Percentiles rank a stretch among this genome's conserved stretches.
Evolutionary conservation across 148 eudicot species (phyloP).

Genomic region (Pouteria glomerata): DNA sequence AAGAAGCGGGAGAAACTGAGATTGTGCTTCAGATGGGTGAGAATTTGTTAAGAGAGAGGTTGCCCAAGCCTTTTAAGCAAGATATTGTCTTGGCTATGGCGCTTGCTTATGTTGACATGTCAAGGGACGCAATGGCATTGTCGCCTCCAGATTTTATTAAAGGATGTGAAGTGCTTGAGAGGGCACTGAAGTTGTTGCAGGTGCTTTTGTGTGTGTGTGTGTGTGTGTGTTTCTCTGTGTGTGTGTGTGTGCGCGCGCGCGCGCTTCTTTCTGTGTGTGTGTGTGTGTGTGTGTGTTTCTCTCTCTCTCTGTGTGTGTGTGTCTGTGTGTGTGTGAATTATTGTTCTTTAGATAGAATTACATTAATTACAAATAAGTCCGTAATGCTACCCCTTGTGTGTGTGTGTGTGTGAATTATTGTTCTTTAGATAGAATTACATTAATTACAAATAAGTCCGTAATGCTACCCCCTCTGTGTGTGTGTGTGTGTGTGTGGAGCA

Average conservation of each 20-base stretch:
- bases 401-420: too few relatives aligned
- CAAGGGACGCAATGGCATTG: constrained; percentile 82
- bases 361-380: too few relatives aligned
- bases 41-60: constrained; percentile 73
- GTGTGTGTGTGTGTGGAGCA: too few relatives aligned
- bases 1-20: constrained; percentile 89
- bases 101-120: constrained; percentile 83
- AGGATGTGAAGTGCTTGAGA: constrained; percentile 82
- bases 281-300: too few relatives aligned
- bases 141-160: constrained; percentile 84
- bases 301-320: too few relatives aligned
- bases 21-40: constrained; percentile 85
- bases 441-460: too few relatives aligned
- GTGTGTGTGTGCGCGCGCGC: background rate
- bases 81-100: constrained; percentile 85
- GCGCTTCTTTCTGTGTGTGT: too few relatives aligned
- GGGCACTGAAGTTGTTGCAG: constrained; percentile 85
- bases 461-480: too few relatives aligned
- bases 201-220: constrained; percentile 21
- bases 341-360: too few relatives aligned
- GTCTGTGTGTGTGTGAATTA: too few relatives aligned
- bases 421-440: too few relatives aligned
- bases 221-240: background rate
- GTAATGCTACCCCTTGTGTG: too few relatives aligned
- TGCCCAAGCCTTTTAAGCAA: constrained; percentile 93